Base-by-base conservation (phyloP, 1,284 basidiomycete species). In the Sanghuangporus sanghuang region DNA sequence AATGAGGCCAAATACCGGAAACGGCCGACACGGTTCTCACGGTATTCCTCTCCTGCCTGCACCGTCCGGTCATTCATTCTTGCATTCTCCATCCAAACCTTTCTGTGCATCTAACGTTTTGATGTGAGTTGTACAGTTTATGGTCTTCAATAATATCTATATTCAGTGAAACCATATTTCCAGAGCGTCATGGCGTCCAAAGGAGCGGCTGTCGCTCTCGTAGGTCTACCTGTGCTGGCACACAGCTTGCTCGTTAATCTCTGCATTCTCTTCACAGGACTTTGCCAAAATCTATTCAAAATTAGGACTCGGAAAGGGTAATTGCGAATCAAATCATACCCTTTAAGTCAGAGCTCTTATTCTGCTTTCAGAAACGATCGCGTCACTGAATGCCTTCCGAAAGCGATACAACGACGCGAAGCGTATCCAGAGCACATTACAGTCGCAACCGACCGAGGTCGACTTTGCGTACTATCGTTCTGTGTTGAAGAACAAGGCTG, bases 401-500 rank as follows among this genome's bases (percentile, higher is more conserved):
- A 97, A 97, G 79, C 93, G 97, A 68, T 87, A 96, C 78, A 82
- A 84, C 69, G 93, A 96, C 64, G 96, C 97, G 64, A 86, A 92
- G 73, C 91, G 92, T 72, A 80, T 90, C 67, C 79, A 89, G 66
- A 80, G 81, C 62, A 83, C 86, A 71, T 86, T 92, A 70, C 80
- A 86, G 71, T 78, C 83, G 62, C 90, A 92, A 74, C 86, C 89
- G 54, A 88, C 90, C 39, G 90, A 92, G 42, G 83, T 93, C 68
- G 95, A 99, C 82, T 82, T 99, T 72, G 81, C 87, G 38, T 87
- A 96, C 80, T 99, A 99, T 85, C 92, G 93, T 72, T 85, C 86
- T 38, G 78, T 95, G 39, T 81, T 99, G 69, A 95, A 95, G 85
- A 98, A 99, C 83, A 89, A 92, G 77, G 87, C 88, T 59, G 85